Percentiles rank a stretch among this genome's conserved stretches.
These are phyloP conservation scores for Helianthus tuberosus DNA, from an alignment of 129 eudicot species.

Conservation along the genomic window DNA sequence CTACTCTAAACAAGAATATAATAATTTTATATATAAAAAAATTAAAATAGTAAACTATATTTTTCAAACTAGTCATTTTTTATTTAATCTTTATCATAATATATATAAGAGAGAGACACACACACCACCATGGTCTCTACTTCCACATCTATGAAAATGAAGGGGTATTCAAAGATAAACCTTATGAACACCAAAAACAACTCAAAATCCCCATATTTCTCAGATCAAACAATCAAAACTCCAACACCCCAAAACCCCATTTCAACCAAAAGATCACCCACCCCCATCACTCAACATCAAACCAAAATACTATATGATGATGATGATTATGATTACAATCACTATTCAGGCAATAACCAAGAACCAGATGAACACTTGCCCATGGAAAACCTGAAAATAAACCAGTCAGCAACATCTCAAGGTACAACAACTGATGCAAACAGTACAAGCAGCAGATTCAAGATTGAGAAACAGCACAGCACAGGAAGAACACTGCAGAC, in stretches of 20 bases:
- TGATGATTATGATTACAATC: conserved; percentile 16
- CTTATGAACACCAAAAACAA: conserved; percentile 34
- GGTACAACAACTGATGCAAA: conserved; percentile 24
- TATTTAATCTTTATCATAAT: neutral
- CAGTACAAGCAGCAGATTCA: conserved; percentile 33
- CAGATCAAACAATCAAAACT: conserved; percentile 42
- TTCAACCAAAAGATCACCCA: conserved; percentile 26
- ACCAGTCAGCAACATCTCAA: conserved; percentile 36
- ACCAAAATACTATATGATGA: conserved; percentile 19
- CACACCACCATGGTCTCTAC: neutral
- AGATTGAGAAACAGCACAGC: conserved; percentile 47
- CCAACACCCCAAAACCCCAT: conserved; percentile 36
- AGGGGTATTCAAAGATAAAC: conserved; percentile 61
- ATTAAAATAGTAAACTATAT: too few relatives aligned
- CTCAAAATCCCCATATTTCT: conserved; percentile 56
- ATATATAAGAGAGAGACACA: neutral
- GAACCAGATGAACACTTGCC: conserved; percentile 19
- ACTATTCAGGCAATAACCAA: conserved; percentile 10
- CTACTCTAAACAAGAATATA: too few relatives aligned
- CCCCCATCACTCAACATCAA: conserved; percentile 20
- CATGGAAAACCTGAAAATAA: conserved; percentile 35
- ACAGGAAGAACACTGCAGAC: conserved; percentile 39
- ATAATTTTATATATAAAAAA: too few relatives aligned
- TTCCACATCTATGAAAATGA: conserved; percentile 38
- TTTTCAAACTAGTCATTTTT: too few relatives aligned